Percentiles rank a stretch among this genome's conserved stretches.
phyloP scores from a whole-genome alignment of 1,139 yeast species.

The Kodamaea suecica region DNA sequence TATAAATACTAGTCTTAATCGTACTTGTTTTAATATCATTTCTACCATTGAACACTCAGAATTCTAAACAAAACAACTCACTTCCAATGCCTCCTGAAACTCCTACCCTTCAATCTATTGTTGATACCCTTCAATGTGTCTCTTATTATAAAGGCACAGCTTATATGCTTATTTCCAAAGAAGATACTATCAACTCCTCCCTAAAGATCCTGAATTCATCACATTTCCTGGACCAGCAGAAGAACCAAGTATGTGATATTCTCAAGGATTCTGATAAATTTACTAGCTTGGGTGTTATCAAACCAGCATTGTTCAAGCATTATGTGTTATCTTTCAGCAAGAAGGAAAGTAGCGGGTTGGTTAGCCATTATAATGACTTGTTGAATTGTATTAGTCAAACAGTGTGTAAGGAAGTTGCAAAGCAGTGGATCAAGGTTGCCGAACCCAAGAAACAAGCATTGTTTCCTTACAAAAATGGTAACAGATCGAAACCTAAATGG shows the following conservation, averaged over 20 bases:
- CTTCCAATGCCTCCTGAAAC: neutral
- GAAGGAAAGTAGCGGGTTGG: constrained; percentile 2
- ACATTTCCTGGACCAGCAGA: constrained; percentile 14
- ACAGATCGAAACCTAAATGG: constrained; percentile 56
- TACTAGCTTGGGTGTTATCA: constrained; percentile 6
- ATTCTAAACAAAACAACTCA: too few species aligned
- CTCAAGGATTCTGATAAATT: constrained; percentile 3
- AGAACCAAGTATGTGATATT: constrained; percentile 10
- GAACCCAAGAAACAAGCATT: constrained; percentile 68
- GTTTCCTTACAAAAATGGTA: constrained; percentile 58
- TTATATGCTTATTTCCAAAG: constrained; percentile 11
- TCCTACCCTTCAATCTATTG: neutral
- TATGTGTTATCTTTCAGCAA: constrained; percentile 1
- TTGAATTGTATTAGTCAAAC: constrained; percentile 37
- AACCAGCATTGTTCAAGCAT: constrained; percentile 10
- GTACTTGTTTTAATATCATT: too few species aligned
- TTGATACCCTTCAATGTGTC: neutral
- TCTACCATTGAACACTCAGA: too few species aligned
- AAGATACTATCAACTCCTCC: constrained; percentile 2
- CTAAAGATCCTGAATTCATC: constrained; percentile 16
- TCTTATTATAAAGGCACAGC: constrained; percentile 6
- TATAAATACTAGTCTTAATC: too few species aligned
- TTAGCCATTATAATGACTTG: constrained; percentile 10
- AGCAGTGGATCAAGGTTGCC: constrained; percentile 61
- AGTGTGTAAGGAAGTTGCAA: constrained; percentile 60